Evolutionary conservation across 2,329 filamentous ascomycete species (phyloP), one percentile per base, ranked within the genome.

Genomic region (Colletotrichum ledebouriae): DNA sequence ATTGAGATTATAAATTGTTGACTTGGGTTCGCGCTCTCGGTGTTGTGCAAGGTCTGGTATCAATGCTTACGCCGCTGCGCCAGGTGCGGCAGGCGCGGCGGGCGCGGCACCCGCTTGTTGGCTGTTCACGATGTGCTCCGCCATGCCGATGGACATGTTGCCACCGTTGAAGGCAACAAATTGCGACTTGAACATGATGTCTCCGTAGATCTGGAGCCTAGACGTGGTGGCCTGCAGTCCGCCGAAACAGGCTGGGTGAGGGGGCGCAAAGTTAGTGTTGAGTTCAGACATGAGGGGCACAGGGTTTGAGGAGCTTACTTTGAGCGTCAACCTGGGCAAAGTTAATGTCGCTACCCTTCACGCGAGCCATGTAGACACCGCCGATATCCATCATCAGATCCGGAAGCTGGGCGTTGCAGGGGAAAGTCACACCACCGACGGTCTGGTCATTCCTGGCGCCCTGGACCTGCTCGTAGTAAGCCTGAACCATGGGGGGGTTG

Each of bases 181-280:
- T 74, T 88, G 84, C 37, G 84, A 86, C 80, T 88, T 88, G 80
- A 89, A 88, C 75, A 89, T 84, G 73, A 88, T 84, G 73, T 89
- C 86, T 17, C 87, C 87, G 73, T 86, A 89, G 75, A 93, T 89
- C 77, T 89, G 87, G 42, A 91, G 77, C 33, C 80, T 78, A 13
- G 80, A 80, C 1, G 84, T 81, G 53, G 86, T 87, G 37, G 85
- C 83, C 79, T 93, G 90, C 17, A 93, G 79, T 72, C 89, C 90
- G 68, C 90, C 90, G 72, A 90, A 92, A 81, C 90, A 93, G 63
- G 82, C 84, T 86, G 9, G 2, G 6, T 29, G 29, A 29, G 63
- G 33, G 25, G 1, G 22, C 3, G 9, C 3, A 4, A 11, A 25
- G 37, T 69, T 58, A 67, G 56, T 39, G 6, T 33, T 41, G 13